Percentiles rank a stretch among this genome's conserved stretches.
Conservation (phyloP, 2,329 filamentous ascomycete species). For the Aspergillus eucalypticola region DNA sequence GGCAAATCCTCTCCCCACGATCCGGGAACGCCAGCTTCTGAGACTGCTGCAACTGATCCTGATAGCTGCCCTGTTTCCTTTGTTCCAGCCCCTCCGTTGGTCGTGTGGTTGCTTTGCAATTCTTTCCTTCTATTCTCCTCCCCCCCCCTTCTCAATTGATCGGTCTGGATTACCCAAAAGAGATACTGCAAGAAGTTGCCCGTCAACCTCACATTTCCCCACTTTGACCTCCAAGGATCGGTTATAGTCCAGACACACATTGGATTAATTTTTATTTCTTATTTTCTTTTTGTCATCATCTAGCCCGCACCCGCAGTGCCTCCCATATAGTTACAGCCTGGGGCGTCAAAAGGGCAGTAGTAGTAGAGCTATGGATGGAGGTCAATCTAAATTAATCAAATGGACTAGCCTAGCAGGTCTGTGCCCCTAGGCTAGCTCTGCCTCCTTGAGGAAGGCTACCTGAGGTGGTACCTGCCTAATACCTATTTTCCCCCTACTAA, state of each 20-base stretch:
- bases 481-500: background rate
- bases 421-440: constrained; percentile 1
- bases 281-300: background rate
- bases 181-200: constrained; percentile 17
- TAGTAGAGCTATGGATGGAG: background rate
- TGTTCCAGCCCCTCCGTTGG: constrained; percentile 2
- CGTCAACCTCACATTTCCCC: constrained; percentile 5
- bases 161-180: constrained; percentile 21
- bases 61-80: constrained; percentile 14
- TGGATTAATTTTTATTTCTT: background rate
- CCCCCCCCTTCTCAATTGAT: constrained; percentile 15
- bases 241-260: background rate
- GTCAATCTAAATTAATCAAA: background rate
- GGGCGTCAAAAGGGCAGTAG: too few species aligned
- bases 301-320: background rate
- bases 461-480: constrained; percentile 2
- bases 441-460: background rate
- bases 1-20: constrained; percentile 31
- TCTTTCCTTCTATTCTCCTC: background rate
- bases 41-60: constrained; percentile 4
- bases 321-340: background rate
- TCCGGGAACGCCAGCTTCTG: constrained; percentile 21
- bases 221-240: constrained; percentile 6
- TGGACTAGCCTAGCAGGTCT: background rate
- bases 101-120: constrained; percentile 13